These are phyloP conservation scores for Arachnopeziza araneosa DNA, from an alignment of 2,329 filamentous ascomycete genomes.

Conservation along the genomic window DNA sequence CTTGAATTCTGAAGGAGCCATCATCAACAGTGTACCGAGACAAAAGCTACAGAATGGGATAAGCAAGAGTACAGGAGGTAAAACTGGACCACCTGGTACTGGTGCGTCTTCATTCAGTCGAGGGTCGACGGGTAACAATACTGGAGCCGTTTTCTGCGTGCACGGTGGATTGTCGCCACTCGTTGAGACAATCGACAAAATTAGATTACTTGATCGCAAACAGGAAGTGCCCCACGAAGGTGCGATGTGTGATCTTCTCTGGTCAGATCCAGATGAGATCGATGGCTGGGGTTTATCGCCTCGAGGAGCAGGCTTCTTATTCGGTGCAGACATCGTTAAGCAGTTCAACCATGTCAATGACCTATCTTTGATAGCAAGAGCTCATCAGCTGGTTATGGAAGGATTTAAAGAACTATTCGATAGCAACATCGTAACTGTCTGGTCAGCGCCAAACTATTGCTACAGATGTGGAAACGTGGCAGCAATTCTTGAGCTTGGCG, in stretches of 20 bases:
- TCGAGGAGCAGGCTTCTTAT: slow-evolving; percentile 90
- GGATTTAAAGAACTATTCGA: slow-evolving; percentile 99
- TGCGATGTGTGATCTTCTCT: slow-evolving; percentile 96
- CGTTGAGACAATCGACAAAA: slow-evolving; percentile 92
- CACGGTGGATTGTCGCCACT: slow-evolving; percentile 89
- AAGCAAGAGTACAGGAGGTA: slow-evolving; percentile 30
- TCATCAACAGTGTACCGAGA: slow-evolving; percentile 67
- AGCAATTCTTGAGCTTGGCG: slow-evolving; percentile 85
- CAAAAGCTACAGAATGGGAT: slow-evolving; percentile 27
- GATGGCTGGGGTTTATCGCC: slow-evolving; percentile 93
- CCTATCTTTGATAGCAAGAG: slow-evolving; percentile 83
- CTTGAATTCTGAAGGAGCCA: slow-evolving; percentile 73
- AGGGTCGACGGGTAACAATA: slow-evolving; percentile 58
- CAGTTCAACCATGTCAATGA: slow-evolving; percentile 94
- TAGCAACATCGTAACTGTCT: slow-evolving; percentile 93
- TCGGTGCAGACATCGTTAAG: slow-evolving; percentile 92
- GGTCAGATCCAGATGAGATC: slow-evolving; percentile 97
- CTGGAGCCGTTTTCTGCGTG: slow-evolving; percentile 84
- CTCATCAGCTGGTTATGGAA: slow-evolving; percentile 98
- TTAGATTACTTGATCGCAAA: slow-evolving; percentile 88
- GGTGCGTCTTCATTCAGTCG: slow-evolving; percentile 67
- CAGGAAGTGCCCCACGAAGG: slow-evolving; percentile 98
- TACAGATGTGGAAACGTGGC: slow-evolving; percentile 91
- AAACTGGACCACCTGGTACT: slow-evolving; percentile 71
- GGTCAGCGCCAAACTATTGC: slow-evolving; percentile 96